Evolutionary conservation across 2,329 filamentous ascomycete genomes (phyloP).

Genomic region (Bisporella sp.): DNA sequence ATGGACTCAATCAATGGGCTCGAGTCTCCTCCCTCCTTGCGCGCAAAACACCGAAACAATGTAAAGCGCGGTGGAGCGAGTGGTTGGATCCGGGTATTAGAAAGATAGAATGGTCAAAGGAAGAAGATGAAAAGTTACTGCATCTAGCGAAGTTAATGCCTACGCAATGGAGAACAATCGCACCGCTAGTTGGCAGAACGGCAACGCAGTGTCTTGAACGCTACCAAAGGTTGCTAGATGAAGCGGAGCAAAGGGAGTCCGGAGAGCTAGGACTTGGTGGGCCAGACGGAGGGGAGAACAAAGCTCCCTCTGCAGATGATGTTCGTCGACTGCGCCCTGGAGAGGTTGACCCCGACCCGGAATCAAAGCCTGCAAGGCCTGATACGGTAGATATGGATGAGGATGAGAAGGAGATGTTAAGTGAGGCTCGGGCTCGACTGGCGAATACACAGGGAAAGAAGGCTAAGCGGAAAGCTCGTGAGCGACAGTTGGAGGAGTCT

Average conservation of each 20-base stretch:
- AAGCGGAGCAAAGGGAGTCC: slow-evolving; percentile 83
- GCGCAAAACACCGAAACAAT: slow-evolving; percentile 97
- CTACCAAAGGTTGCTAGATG: slow-evolving; percentile 93
- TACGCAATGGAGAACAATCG: slow-evolving; percentile 98
- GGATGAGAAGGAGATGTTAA: slow-evolving; percentile 99
- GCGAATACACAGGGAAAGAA: slow-evolving; percentile 99
- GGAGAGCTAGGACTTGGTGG: slow-evolving; percentile 77
- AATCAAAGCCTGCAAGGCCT: slow-evolving; percentile 89
- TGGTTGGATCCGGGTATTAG: slow-evolving; percentile 97
- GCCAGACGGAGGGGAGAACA: slow-evolving; percentile 77
- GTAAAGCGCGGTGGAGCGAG: slow-evolving; percentile 97
- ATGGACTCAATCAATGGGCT: slow-evolving; percentile 96
- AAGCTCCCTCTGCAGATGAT: slow-evolving; percentile 86
- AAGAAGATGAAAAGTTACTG: slow-evolving; percentile 95
- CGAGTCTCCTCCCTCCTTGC: slow-evolving; percentile 94
- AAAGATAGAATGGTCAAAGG: slow-evolving; percentile 98
- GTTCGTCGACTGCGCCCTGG: slow-evolving; percentile 83
- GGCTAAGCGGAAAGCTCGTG: slow-evolving; percentile 93
- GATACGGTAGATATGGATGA: slow-evolving; percentile 98
- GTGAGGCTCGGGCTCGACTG: slow-evolving; percentile 89
- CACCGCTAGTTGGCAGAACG: slow-evolving; percentile 90
- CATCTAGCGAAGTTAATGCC: slow-evolving; percentile 98
- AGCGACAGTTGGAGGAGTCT: slow-evolving; percentile 92
- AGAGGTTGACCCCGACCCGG: slow-evolving; percentile 94
- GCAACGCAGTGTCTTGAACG: slow-evolving; percentile 96